These are phyloP conservation scores for Delonix regia DNA, from an alignment of 306 rosid genomes.

Conservation along the genomic window DNA sequence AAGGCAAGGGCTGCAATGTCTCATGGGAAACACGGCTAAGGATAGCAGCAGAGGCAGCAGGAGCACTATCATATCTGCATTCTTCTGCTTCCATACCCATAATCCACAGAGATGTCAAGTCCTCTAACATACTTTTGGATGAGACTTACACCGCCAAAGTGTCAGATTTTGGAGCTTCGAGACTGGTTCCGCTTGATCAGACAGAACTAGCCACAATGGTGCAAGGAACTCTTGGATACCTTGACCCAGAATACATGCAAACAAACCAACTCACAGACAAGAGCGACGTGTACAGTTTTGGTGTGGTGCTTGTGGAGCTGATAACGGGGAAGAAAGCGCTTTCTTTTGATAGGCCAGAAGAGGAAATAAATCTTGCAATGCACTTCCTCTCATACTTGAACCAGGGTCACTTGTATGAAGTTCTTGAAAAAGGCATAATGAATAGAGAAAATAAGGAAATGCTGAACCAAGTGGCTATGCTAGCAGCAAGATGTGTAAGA, in stretches of 20 bases:
- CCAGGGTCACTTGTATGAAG: conserved; percentile 21
- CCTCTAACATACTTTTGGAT: conserved; percentile 44
- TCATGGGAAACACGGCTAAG: conserved; percentile 8
- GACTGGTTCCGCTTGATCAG: conserved; percentile 49
- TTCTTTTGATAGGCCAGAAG: conserved; percentile 25
- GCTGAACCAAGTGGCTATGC: conserved; percentile 35
- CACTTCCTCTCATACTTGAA: conserved; percentile 38
- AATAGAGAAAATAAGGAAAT: conserved; percentile 28
- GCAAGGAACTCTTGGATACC: conserved; percentile 56
- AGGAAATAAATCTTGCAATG: conserved; percentile 31
- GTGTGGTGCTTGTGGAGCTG: conserved; percentile 48
- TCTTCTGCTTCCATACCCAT: conserved; percentile 38
- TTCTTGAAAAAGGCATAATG: conserved; percentile 35
- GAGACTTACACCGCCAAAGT: background rate
- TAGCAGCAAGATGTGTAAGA: conserved; percentile 42
- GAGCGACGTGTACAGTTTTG: conserved; percentile 63
- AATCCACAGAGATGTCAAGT: conserved; percentile 44
- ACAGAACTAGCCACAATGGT: conserved; percentile 43
- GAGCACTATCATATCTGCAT: conserved; percentile 39
- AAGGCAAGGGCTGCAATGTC: background rate
- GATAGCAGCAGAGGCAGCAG: conserved; percentile 41
- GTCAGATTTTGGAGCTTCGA: conserved; percentile 48
- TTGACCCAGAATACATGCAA: conserved; percentile 47
- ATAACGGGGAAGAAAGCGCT: conserved; percentile 41
- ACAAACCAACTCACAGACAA: conserved; percentile 45